phyloP scores from a whole-genome alignment of 768 basidiomycete genomes.

The Cystobasidium onofrii region DNA sequence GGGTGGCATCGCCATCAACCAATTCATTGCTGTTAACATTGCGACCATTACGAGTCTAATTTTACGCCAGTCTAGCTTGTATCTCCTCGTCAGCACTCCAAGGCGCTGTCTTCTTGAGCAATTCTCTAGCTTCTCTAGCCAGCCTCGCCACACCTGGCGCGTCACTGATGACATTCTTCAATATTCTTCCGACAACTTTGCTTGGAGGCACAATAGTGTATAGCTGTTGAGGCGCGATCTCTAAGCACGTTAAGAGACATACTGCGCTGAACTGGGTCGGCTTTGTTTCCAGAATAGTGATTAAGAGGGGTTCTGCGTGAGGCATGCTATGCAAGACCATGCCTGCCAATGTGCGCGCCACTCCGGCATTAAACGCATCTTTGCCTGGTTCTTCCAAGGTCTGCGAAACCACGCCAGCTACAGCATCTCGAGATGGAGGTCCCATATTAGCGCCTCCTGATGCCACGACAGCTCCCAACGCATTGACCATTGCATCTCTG shows the following conservation, averaged over 20 bases:
- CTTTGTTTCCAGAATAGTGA: conserved; percentile 64
- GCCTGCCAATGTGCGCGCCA: conserved; percentile 5
- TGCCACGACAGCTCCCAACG: conserved; percentile 64
- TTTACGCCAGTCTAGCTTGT: conserved; percentile 25
- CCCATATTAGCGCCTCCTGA: conserved; percentile 68
- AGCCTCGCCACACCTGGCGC: conserved; percentile 64
- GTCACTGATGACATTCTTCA: conserved; percentile 43
- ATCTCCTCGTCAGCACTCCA: conserved; percentile 46
- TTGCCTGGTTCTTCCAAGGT: conserved; percentile 69
- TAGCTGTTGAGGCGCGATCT: conserved; percentile 55
- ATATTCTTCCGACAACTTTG: conserved; percentile 61
- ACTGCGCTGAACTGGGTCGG: conserved; percentile 50
- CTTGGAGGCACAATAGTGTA: conserved; percentile 57
- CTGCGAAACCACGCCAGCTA: conserved; percentile 66
- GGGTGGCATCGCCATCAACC: too few species aligned
- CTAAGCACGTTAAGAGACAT: conserved; percentile 44
- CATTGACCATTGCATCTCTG: conserved; percentile 64
- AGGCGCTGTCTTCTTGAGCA: conserved; percentile 49
- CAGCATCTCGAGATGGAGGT: conserved; percentile 62
- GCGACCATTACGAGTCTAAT: too few species aligned
- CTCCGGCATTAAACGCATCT: conserved; percentile 25
- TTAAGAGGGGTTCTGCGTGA: conserved; percentile 19
- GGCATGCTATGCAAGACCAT: conserved; percentile 23
- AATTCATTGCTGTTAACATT: not conserved
- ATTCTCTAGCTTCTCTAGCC: conserved; percentile 70